Conservation (phyloP, 2,329 filamentous ascomycete species). For the Seiridium cupressi region DNA sequence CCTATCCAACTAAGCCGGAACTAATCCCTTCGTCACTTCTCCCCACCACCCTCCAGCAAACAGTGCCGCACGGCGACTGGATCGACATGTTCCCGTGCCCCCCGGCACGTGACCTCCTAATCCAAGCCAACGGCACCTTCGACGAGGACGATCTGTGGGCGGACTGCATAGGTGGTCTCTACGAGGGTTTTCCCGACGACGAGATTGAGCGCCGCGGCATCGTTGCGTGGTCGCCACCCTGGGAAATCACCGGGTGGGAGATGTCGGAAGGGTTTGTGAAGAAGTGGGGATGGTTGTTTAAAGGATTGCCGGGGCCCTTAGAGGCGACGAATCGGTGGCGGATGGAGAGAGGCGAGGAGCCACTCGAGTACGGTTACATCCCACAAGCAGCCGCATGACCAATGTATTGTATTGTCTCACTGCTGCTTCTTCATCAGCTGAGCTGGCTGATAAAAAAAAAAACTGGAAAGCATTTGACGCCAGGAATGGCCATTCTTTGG, state of each 20-base stretch:
- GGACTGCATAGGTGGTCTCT: constrained; percentile 40
- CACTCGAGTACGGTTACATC: constrained; percentile 17
- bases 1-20: constrained; percentile 25
- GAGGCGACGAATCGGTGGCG: constrained; percentile 36
- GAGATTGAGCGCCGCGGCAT: constrained; percentile 38
- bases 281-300: constrained; percentile 33
- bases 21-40: constrained; percentile 29
- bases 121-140: constrained; percentile 31
- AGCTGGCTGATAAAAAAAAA: background rate
- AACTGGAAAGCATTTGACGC: background rate
- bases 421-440: background rate
- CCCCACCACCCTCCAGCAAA: constrained; percentile 38
- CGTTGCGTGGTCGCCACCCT: constrained; percentile 40
- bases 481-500: background rate
- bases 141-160: constrained; percentile 42
- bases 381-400: background rate
- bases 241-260: constrained; percentile 38
- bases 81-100: constrained; percentile 39
- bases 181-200: constrained; percentile 40
- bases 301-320: constrained; percentile 21
- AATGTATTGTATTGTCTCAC: background rate
- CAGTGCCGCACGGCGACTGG: constrained; percentile 35
- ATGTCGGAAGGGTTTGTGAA: constrained; percentile 37
- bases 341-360: constrained; percentile 28
- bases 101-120: constrained; percentile 36